Base-by-base conservation (phyloP, 2,329 filamentous ascomycete species). In the Aspergillus pseudoviridinutans region DNA sequence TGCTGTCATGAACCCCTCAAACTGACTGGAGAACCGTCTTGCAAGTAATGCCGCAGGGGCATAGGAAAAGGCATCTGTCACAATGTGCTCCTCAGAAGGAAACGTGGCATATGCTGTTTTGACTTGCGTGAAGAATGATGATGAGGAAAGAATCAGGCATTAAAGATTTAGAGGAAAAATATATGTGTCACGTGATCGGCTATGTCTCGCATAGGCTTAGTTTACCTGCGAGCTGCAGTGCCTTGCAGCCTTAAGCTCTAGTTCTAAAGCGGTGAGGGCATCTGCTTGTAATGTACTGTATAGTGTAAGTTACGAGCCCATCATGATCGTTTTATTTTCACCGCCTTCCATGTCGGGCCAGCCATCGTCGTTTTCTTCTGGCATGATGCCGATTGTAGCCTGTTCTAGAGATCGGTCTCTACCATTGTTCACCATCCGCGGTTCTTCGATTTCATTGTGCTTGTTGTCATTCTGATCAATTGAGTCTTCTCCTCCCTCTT, bases 1-100 rank as follows among this genome's bases (percentile, higher is more conserved):
- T 61, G 59, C 58, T 62, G 65, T 74, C 74, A 71, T 74, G 73
- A 68, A 67, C 74, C 71, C 76, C 76, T 79, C 76, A 79, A 78
- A 78, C 76, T 72, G 67, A 71, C 74, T 76, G 75, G 73, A 63
- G 54, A 55, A 68, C 69, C 54, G 63, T 77, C 73, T 78, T 61
- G 75, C 75, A 77, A 76, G 67, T 65, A 64, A 60, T 56, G 64
- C 58, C 58, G 61, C 46, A 51, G 46, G 56, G 52, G 51, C 62
- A 67, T 61, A 62, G 61, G 60, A 60, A 63, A 64, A 70, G 64
- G 62, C 62, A 64, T 62, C 55, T 71, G 64, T 62, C 66, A 66
- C 68, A 28, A 35, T 50, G 52, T 35, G 8, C 47, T 51, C 10
- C 22, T 20, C 1, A 32, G 10, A 22, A 27, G 51, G 49, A 35